A percentile compares a stretch with the other conserved stretches of the same genome.
These are phyloP conservation scores for Cercospora canescens DNA, from an alignment of 2,329 filamentous ascomycete genomes.

Conservation along the genomic window DNA sequence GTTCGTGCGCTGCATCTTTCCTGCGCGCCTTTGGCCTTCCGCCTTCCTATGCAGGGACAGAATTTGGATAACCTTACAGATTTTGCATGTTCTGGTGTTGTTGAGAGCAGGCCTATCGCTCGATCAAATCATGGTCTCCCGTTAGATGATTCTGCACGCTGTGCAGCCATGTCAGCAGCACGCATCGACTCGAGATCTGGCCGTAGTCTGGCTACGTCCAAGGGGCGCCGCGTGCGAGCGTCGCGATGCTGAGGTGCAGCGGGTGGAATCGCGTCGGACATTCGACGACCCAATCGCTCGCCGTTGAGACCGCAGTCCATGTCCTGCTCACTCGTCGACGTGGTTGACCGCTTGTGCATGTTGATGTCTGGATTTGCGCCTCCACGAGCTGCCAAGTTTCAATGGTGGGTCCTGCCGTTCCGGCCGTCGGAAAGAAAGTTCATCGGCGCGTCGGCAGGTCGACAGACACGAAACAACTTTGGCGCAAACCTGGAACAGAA, in stretches of 20 bases:
- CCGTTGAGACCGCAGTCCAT: neutral
- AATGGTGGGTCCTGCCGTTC: neutral
- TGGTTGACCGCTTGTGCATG: neutral
- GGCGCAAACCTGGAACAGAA: neutral
- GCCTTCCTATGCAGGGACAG: constrained; percentile 1
- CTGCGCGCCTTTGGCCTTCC: neutral
- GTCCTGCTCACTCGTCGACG: neutral
- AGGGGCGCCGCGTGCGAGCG: neutral
- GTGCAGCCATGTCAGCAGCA: neutral
- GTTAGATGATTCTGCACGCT: neutral
- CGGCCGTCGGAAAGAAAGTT: neutral
- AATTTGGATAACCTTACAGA: neutral
- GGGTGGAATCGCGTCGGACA: neutral
- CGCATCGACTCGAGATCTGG: neutral
- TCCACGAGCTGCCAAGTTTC: neutral
- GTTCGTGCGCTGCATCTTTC: neutral
- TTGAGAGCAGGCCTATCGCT: neutral
- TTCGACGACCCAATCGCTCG: neutral
- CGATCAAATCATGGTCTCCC: neutral
- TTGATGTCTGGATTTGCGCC: neutral
- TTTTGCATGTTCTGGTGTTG: neutral
- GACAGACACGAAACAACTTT: neutral
- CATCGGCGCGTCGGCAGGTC: neutral
- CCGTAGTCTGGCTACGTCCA: neutral
- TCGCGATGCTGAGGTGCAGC: neutral